Base-by-base conservation (phyloP, 192 early-diverging fungal species). In the Entomortierella chlamydospora region DNA sequence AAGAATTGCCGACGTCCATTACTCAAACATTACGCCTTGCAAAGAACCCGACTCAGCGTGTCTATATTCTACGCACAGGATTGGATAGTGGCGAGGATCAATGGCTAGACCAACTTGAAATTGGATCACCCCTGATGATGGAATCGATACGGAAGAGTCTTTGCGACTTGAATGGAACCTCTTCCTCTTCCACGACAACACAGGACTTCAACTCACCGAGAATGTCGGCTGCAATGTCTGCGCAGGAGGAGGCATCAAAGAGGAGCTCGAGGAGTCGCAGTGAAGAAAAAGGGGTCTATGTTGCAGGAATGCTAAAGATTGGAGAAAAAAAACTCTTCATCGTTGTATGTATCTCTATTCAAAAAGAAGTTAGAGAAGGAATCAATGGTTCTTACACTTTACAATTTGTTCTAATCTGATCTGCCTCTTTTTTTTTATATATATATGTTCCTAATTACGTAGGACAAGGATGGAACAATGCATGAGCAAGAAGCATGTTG, bases 301-400 rank as follows among this genome's bases (percentile, higher is more conserved):
- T 83, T 49, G 82, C 73, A 18, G 82, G 82, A 43, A 83, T 83
- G 59, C 70, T 83, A n/a, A 83, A 83, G 51, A 77, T 83, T 26
- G 82, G 82, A 28, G 70, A 68, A 31, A 83, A 83, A 53, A 83
- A 78, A 64, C 61, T 83, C 1, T 83, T 83, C 51, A 61, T 83
- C 28, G 64, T 83, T 69, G 82, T 83, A 47, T 47, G 15, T 47
- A 20, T 15, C 15, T 15, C 4, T 17, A 20, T 13, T 41, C 39
- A 41, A 13, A 41, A 41, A 41, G 39, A 41, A 41, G 39, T 41
- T n/a, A n/a, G n/a, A n/a, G n/a, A n/a, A n/a, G n/a, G n/a, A 41
- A 41, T 41, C 13, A 9, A 41, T 41, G 7, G 13, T 41, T 41
- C 13, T 41, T 41, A 18, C 26, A 30, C 20, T 47, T 41, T 6